These are phyloP conservation scores for Brassica carinata DNA, from an alignment of 345 rosid genomes.

Conservation along the genomic window DNA sequence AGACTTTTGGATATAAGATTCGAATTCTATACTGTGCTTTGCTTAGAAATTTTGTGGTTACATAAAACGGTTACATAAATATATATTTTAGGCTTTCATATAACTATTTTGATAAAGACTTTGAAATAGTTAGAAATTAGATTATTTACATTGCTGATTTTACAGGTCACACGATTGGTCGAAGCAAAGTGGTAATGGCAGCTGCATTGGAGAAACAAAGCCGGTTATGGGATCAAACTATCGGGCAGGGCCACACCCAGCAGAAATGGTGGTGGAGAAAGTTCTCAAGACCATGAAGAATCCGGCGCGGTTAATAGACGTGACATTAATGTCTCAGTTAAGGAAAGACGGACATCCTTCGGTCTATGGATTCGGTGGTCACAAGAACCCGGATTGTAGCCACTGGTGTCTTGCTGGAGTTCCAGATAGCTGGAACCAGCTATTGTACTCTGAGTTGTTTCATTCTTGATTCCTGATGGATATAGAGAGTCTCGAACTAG, in stretches of 20 bases:
- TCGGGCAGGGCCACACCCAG: slow-evolving; percentile 51
- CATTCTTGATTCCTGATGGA: slow-evolving; percentile 8
- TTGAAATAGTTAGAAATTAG: background rate
- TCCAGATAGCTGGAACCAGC: slow-evolving; percentile 45
- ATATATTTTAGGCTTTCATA: background rate
- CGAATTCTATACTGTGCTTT: background rate
- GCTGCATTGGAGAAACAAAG: slow-evolving; percentile 49
- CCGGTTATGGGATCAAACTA: slow-evolving; percentile 44
- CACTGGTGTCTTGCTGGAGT: slow-evolving; percentile 48
- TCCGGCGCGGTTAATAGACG: slow-evolving; percentile 31
- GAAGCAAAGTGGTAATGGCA: slow-evolving; percentile 33
- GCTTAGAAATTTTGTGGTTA: background rate
- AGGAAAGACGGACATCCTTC: slow-evolving; percentile 49
- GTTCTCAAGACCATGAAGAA: slow-evolving; percentile 35
- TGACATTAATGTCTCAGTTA: slow-evolving; percentile 43
- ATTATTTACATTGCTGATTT: background rate
- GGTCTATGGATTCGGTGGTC: slow-evolving; percentile 37
- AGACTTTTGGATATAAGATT: background rate
- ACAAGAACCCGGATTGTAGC: slow-evolving; percentile 34
- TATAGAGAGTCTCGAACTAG: background rate
- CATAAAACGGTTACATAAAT: background rate
- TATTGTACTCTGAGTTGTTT: slow-evolving; percentile 36
- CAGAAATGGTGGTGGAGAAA: slow-evolving; percentile 44
- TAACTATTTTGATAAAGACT: background rate
- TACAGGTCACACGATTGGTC: slow-evolving; percentile 68